These are phyloP conservation scores for Scutellaria baicalensis DNA, from an alignment of 257 asterid species.

Conservation along the genomic window DNA sequence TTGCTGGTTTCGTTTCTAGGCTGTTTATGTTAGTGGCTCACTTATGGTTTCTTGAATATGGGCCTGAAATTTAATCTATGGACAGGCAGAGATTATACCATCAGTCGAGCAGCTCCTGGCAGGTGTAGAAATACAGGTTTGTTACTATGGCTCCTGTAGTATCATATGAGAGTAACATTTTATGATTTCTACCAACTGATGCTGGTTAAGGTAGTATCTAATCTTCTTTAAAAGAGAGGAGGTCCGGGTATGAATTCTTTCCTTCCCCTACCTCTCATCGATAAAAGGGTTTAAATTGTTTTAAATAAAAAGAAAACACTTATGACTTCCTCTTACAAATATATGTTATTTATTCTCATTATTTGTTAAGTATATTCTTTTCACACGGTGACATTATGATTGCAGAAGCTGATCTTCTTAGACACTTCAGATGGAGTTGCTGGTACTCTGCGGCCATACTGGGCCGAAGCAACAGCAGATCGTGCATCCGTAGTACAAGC, in stretches of 20 bases:
- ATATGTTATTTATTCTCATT: background rate
- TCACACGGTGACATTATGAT: slow-evolving; percentile 4
- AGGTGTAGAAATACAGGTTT: slow-evolving; percentile 76
- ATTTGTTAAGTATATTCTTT: background rate
- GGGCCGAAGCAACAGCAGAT: slow-evolving; percentile 72
- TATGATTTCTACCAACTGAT: background rate
- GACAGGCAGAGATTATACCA: slow-evolving; percentile 89
- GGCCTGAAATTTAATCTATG: slow-evolving; percentile 18
- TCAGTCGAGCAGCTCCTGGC: slow-evolving; percentile 73
- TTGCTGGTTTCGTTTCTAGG: background rate
- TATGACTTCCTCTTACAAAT: background rate
- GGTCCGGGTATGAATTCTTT: background rate
- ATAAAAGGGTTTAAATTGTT: background rate
- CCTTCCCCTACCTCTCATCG: background rate
- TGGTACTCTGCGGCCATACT: slow-evolving; percentile 67
- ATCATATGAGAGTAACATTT: background rate
- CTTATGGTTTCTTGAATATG: slow-evolving; percentile 11
- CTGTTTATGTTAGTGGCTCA: slow-evolving; percentile 4
- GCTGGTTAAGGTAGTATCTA: background rate
- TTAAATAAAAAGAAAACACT: background rate
- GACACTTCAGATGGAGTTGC: slow-evolving; percentile 83
- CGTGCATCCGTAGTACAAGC: slow-evolving; percentile 96
- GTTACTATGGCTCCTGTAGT: background rate
- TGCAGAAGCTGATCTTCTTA: slow-evolving; percentile 82
- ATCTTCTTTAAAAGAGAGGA: background rate